Conservation (phyloP, 352 stramenopile species). For the Phytophthora quininea region DNA sequence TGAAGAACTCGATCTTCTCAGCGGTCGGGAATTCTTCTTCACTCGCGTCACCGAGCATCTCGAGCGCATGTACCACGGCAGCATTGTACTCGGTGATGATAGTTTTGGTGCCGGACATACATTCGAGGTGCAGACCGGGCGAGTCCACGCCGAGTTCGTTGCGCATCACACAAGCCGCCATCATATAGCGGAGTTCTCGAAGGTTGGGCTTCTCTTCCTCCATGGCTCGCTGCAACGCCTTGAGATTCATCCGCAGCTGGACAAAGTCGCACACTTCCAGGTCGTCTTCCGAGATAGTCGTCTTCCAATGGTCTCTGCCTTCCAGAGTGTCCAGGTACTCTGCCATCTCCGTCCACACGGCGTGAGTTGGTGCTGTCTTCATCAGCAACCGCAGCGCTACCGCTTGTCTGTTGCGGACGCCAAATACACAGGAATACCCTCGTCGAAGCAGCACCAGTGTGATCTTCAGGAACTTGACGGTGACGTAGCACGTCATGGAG, state of each 20-base stretch:
- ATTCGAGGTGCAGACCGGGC: conserved; percentile 58
- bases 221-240: conserved; percentile 36
- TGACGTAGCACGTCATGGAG: conserved; percentile 59
- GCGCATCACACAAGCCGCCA: conserved; percentile 67
- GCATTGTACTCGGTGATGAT: conserved; percentile 62
- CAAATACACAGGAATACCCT: conserved; percentile 42
- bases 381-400: conserved; percentile 59
- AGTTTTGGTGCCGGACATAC: conserved; percentile 67
- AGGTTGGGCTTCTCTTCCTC: conserved; percentile 39
- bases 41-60: conserved; percentile 40
- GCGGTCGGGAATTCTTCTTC: conserved; percentile 28
- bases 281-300: conserved; percentile 47
- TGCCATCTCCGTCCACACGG: conserved; percentile 67
- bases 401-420: conserved; percentile 57
- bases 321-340: conserved; percentile 66
- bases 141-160: conserved; percentile 71
- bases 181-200: conserved; percentile 63
- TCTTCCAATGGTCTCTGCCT: conserved; percentile 67
- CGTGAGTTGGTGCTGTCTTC: conserved; percentile 53
- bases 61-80: conserved; percentile 49
- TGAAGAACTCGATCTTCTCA: conserved; percentile 60
- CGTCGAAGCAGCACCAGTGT: conserved; percentile 31
- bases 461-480: conserved; percentile 63
- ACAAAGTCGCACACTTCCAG: conserved; percentile 70
- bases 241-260: conserved; percentile 50